Evolutionary conservation across 2,329 filamentous ascomycete species (phyloP).

Genomic region (Lithohypha guttulata): DNA sequence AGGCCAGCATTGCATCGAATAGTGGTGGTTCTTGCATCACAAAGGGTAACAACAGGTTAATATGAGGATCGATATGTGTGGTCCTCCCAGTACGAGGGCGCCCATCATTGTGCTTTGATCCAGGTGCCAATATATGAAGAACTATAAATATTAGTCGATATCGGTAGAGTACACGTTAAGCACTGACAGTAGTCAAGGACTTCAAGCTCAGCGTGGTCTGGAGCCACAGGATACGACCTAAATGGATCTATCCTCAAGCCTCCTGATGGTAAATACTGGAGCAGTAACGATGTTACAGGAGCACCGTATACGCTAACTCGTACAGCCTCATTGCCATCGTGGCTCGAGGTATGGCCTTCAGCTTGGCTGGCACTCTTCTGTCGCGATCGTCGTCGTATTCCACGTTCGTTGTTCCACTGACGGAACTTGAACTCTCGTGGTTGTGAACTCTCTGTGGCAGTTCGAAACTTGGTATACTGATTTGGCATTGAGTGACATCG

Average conservation of each 20-base stretch:
- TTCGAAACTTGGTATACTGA: conserved; percentile 6
- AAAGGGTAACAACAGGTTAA: conserved; percentile 18
- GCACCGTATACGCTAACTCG: not conserved
- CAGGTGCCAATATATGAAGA: conserved; percentile 1
- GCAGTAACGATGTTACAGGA: not conserved
- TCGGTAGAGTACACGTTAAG: not conserved
- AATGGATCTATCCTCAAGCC: conserved; percentile 5
- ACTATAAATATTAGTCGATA: not conserved
- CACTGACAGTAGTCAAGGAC: conserved; percentile 3
- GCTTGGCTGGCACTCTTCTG: too few species aligned
- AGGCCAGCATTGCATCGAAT: conserved; percentile 19
- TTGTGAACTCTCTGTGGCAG: not conserved
- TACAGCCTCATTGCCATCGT: not conserved
- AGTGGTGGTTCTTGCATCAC: conserved; percentile 16
- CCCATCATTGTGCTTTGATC: not conserved
- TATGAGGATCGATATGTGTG: conserved; percentile 13
- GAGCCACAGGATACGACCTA: not conserved
- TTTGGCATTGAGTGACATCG: not conserved
- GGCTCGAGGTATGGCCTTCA: not conserved
- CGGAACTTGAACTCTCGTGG: conserved; percentile 1
- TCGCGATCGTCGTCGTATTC: not conserved
- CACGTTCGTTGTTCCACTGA: not conserved
- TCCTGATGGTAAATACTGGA: not conserved
- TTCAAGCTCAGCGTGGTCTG: conserved; percentile 3
- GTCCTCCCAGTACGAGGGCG: not conserved